Percentiles rank a stretch among this genome's conserved stretches.
These are phyloP conservation scores for Lachancea mirantina DNA, from an alignment of 805 yeast genomes.

Conservation along the genomic window DNA sequence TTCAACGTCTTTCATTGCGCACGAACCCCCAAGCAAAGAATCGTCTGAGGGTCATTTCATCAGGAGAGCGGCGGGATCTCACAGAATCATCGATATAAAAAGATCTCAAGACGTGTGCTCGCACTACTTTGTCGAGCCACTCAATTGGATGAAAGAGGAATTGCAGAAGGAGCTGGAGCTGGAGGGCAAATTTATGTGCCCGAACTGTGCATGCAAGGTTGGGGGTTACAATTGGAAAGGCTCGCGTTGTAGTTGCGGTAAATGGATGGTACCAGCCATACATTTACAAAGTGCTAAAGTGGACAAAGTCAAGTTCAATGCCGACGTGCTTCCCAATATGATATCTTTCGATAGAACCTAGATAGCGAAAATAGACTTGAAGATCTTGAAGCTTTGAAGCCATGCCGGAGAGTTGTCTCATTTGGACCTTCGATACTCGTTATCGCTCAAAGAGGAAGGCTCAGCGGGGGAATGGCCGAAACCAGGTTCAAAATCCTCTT, in stretches of 20 bases:
- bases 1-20: conserved; percentile 54
- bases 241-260: conserved; percentile 86
- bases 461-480: too few species aligned
- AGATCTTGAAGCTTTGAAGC: too few species aligned
- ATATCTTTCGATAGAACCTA: too few species aligned
- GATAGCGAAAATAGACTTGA: too few species aligned
- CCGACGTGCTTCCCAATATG: conserved; percentile 20
- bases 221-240: conserved; percentile 97
- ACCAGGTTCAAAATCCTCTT: too few species aligned
- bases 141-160: conserved; percentile 86
- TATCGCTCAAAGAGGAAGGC: neutral
- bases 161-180: conserved; percentile 57
- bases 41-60: conserved; percentile 62
- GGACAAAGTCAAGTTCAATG: conserved; percentile 44
- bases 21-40: conserved; percentile 57
- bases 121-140: conserved; percentile 82
- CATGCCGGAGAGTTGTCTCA: neutral
- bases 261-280: conserved; percentile 91
- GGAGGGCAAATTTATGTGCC: conserved; percentile 84
- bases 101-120: conserved; percentile 62
- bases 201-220: conserved; percentile 74
- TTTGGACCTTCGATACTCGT: neutral
- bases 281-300: conserved; percentile 75
- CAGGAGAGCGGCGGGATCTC: conserved; percentile 54
- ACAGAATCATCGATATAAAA: conserved; percentile 50